A percentile compares a stretch with the other conserved stretches of the same genome.
phyloP scores from a whole-genome alignment of 106 monocot genomes.

The Dendrobium catenatum region DNA sequence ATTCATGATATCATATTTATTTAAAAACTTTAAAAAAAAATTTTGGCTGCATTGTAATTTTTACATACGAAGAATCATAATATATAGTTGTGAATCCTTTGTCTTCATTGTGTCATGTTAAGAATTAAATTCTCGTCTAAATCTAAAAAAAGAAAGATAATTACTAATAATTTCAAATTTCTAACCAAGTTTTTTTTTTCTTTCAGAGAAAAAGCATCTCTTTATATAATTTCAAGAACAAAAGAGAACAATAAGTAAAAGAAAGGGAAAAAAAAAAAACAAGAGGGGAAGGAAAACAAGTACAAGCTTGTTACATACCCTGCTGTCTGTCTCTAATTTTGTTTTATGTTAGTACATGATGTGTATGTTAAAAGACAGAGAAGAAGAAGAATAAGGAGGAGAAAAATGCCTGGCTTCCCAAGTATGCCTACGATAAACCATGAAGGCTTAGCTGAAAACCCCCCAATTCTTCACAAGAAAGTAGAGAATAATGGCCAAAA shows the following conservation, averaged over 20 bases:
- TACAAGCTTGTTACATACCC: not conserved
- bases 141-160: no score
- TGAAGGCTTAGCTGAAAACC: not conserved
- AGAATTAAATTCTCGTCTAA: no score
- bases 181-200: not conserved
- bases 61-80: no score
- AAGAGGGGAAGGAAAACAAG: not conserved
- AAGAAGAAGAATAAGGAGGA: not conserved
- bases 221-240: not conserved
- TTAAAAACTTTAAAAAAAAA: no score
- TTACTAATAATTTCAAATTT: no score
- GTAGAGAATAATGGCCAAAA: not conserved
- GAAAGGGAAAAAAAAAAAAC: not conserved
- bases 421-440: slow-evolving; percentile 7
- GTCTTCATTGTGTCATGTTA: no score
- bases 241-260: not conserved
- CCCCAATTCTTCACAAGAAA: not conserved
- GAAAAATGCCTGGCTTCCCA: slow-evolving; percentile 12
- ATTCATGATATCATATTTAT: no score
- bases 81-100: no score
- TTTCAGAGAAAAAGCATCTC: not conserved
- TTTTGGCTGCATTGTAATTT: no score
- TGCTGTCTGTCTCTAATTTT: not conserved
- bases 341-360: not conserved
- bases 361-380: not conserved